Evolutionary conservation across 306 rosid genomes (phyloP).

Genomic region (Ziziphus jujuba): DNA sequence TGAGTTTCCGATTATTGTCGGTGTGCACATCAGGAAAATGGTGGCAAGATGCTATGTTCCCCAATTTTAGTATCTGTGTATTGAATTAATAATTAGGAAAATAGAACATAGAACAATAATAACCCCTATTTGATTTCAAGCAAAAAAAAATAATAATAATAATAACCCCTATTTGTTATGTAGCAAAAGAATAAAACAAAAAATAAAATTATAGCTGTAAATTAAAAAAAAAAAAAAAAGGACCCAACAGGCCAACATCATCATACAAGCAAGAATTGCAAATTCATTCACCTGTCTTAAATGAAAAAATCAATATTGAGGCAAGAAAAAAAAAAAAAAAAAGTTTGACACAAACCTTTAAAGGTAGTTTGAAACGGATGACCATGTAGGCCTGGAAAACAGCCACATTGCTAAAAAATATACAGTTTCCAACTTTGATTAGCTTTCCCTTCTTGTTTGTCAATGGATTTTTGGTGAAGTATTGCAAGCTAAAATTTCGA

Average conservation of each 20-base stretch:
- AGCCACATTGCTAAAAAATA: conserved; percentile 10
- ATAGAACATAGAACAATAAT: background rate
- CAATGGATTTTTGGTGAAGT: conserved; percentile 26
- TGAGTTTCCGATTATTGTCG: conserved; percentile 6
- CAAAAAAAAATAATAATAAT: no score
- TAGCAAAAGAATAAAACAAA: no score
- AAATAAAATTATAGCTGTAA: no score
- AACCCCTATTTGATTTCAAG: no score
- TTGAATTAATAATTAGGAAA: background rate
- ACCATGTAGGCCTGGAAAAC: conserved; percentile 20
- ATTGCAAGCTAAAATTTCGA: background rate
- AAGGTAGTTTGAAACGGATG: conserved; percentile 25
- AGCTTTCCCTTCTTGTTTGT: conserved; percentile 5
- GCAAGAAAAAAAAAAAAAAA: no score
- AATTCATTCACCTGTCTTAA: no score
- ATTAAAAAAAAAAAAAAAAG: no score
- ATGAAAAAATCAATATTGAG: no score
- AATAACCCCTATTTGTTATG: no score
- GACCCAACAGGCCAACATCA: no score
- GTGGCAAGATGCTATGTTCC: conserved; percentile 9
- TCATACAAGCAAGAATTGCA: no score
- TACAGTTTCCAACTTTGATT: background rate
- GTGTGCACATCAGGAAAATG: background rate
- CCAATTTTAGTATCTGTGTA: conserved; percentile 12
- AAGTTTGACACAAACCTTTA: conserved; percentile 28